Base-by-base conservation (phyloP, 257 asterid genomes). In the Solanum corneliomulleri region DNA sequence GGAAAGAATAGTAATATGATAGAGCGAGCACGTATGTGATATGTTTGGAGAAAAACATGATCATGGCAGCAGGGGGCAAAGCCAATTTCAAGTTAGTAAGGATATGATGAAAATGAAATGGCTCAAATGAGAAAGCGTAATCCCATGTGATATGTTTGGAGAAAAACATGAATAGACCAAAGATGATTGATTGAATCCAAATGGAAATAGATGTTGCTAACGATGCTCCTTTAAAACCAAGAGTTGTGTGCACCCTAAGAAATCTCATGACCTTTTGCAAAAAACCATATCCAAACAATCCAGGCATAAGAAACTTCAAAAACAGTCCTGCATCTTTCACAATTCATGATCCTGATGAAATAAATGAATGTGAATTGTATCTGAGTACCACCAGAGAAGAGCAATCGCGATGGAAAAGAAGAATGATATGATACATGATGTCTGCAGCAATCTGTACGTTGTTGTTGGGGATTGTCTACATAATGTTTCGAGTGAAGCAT, bases 401-500 rank as follows among this genome's bases (percentile, higher is more conserved):
- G 98, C 91, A 1, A 94, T 88, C 0, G 75, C 49, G 3, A 89
- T 18, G 16, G 90, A 39, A 88, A 90, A 92, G 77, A 88, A 14
- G 85, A 89, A 4, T 1, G 98, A 90, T 78, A 94, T 88, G 70
- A 94, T 80, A 93, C 96, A 94, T 20, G 98, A 92, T 11, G 98
- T 91, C 13, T 96, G 98, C 9, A 96, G 93, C 60, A 49, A 14
- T 1, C 8, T 60, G 68, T 60, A 60, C 13, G n/a, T 84, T 37
- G 62, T 52, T 52, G 23, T 44, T 83, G 84, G 91, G 12, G 96
- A 95, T 92, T 94, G 97, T 33, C 99, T 95, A 13, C 99, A 96
- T 69, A 96, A 86, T 21, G 95, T 93, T 92, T 94, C 99, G 9
- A 96, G 93, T 25, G 96, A 95, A 75, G 98, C 93, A 70, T 96